Evolutionary conservation across 129 eudicot species (phyloP), one percentile per base, ranked within the genome.

Genomic region (Centella asiatica): DNA sequence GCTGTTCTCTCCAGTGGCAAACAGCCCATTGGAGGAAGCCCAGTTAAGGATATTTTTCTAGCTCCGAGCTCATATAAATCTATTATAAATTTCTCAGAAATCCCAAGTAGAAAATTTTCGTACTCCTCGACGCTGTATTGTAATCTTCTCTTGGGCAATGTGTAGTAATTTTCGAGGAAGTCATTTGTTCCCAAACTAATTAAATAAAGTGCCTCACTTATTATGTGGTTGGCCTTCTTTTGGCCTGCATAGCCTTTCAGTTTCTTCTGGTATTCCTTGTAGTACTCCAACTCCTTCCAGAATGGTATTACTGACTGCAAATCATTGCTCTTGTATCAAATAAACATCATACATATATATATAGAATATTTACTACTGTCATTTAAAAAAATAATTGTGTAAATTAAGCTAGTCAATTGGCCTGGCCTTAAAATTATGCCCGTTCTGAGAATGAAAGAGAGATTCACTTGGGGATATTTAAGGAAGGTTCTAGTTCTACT

Each of bases 1-100:
- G 62, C 32, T 5, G 62, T 9, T 56, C 62, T 56, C 42, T 56
- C 62, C 7, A 56, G 3, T 32, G 62, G 62, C 13, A 56, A 56
- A 32, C 62, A 56, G 26, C 62, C 62, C 62, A 56, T 56, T 17
- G 62, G 42, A 56, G 60, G 60, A 55, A 55, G 4, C 6, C 60
- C 60, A 0, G 60, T 55, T 29, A 55, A 13, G 13, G 60, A 55
- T 20, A 55, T 55, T 55, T 55, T 55, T 17, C 60, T 22, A 55
- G 39, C 60, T 29, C 60, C 60, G 17, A 55, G 60, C 19, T 23
- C 60, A 4, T 55, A 55, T 34, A 55, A 0, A 26, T 55, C 23
- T 27, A 2, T 55, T 0, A 55, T 6, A 18, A 55, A 55, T 0
- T 29, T 26, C 60, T 55, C 60, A 15, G 60, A 33, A 15, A 55